Evolutionary conservation across 129 eudicot species (phyloP), one percentile per base, ranked within the genome.

Genomic region (Flaveria ramosissima): DNA sequence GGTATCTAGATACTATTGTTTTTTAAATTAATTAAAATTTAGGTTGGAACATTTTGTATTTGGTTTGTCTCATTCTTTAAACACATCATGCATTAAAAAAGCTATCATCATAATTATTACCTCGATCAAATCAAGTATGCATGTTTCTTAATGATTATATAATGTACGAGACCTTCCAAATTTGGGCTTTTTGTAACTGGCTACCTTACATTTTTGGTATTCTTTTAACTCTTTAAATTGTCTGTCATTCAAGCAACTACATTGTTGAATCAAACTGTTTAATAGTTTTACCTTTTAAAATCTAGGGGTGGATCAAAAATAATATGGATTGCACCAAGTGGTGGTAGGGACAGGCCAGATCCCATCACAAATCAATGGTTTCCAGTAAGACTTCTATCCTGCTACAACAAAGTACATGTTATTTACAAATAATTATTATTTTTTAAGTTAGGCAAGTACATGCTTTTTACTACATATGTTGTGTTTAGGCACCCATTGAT

Each of bases 251-350:
- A 23, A 20, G 71, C 61, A 61, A 59, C 56, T 53, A 65, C 26
- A 32, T 27, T 63, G 47, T 26, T 64, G 42, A 24, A 32, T 50
- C 39, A 23, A 21, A 17, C 30, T 36, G 23, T 77, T 72, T 62
- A 67, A 72, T 43, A 51, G 71, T 65, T 80, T 21, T 71, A 24
- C 70, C 75, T 41, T 70, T 64, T 77, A 57, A 56, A 57, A 19
- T 70, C 13, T 72, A 95, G 99, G 89, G 88, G 87, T 71, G 99
- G 99, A 79, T 92, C 99, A 52, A 90, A 83, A 88, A 80, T 92
- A 70, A 92, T 95, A 77, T 95, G 97, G 99, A 95, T 95, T 80
- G 99, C 99, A 62, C 99, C 99, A 51, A 95, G 99, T 92, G 99
- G 99, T 62, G 99, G 99, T 73, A 89, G 99, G 78, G 99, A 95